Conservation (phyloP, 306 rosid species). For the Acacia crassicarpa region DNA sequence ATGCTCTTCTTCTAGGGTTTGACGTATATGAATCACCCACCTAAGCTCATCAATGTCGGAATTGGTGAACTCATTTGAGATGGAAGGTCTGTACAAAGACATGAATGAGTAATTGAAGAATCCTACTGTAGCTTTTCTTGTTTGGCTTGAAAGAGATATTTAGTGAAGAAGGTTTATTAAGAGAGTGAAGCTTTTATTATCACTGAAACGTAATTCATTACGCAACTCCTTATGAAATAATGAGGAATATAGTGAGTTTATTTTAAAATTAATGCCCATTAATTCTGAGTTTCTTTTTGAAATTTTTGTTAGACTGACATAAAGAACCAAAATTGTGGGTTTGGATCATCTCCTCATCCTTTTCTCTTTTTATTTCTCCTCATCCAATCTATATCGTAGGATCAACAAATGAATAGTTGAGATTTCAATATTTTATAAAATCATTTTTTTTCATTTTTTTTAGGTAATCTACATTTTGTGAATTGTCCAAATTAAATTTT, state of each 20-base stretch:
- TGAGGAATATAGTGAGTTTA: neutral
- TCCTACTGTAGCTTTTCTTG: neutral
- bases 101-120: conserved; percentile 2
- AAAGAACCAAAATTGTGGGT: neutral
- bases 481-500: no score
- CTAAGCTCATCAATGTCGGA: conserved; percentile 57
- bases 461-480: no score
- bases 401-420: no score
- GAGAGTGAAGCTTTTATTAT: neutral
- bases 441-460: no score
- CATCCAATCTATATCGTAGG: no score
- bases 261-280: neutral
- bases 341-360: no score
- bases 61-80: conserved; percentile 35
- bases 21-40: conserved; percentile 73
- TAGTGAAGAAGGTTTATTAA: neutral
- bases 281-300: neutral
- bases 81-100: conserved; percentile 23
- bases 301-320: neutral
- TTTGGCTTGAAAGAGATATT: neutral
- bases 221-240: neutral
- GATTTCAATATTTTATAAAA: no score
- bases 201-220: neutral
- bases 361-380: no score
- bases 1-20: conserved; percentile 57